phyloP scores from a whole-genome alignment of 805 yeast genomes.

The Suhomyces vadensis region DNA sequence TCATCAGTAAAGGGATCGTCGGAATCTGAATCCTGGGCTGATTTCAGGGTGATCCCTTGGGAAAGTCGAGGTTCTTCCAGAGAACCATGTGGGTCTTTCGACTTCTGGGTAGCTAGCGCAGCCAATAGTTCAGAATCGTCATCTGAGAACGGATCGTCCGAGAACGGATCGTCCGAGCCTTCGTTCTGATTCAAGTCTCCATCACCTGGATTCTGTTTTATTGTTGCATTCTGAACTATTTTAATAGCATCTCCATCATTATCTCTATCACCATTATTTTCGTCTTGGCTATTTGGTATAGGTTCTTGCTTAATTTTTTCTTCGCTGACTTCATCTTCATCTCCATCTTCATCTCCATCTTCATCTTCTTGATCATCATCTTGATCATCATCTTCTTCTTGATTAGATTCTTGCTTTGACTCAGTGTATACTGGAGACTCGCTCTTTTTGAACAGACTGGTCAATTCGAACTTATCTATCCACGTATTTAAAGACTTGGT shows the following conservation, averaged over 20 bases:
- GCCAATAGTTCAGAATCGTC: constrained; percentile 25
- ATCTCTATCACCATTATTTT: not conserved
- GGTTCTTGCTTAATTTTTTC: not conserved
- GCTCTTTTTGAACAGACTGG: constrained; percentile 1
- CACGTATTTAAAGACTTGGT: constrained; percentile 20
- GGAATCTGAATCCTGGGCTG: not conserved
- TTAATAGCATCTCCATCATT: not conserved
- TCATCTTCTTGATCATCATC: not conserved
- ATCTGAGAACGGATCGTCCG: constrained; percentile 30
- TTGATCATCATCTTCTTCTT: not conserved
- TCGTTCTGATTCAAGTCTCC: too few relatives aligned
- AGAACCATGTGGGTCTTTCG: not conserved
- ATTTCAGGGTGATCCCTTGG: not conserved
- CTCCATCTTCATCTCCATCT: not conserved
- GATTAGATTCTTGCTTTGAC: not conserved
- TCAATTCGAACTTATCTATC: constrained; percentile 32
- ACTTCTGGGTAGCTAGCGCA: constrained; percentile 10
- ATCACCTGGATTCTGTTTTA: constrained; percentile 5
- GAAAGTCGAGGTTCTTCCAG: not conserved
- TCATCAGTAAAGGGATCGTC: constrained; percentile 16
- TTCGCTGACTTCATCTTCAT: not conserved
- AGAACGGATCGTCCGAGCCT: too few relatives aligned
- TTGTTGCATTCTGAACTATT: too few relatives aligned
- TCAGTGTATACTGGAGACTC: not conserved
- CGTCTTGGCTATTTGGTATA: not conserved